Percentiles rank a stretch among this genome's conserved stretches.
Conservation (phyloP, 1,284 basidiomycete species). For the Tylopilus sp. region DNA sequence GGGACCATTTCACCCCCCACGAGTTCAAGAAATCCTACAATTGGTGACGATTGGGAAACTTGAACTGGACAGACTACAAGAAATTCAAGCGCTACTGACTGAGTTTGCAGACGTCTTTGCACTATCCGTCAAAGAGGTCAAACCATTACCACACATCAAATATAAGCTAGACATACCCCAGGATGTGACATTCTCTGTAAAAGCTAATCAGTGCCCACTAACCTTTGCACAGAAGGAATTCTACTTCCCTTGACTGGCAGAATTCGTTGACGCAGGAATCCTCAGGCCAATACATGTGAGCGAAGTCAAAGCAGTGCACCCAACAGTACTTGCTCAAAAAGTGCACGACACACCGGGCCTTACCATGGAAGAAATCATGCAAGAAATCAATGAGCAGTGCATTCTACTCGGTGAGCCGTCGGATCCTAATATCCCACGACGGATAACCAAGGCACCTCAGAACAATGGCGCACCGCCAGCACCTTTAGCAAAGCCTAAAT, state of each 20-base stretch:
- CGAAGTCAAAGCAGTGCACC: neutral
- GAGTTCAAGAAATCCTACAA: too few species aligned
- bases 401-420: neutral
- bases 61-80: too few species aligned
- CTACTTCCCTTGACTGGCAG: neutral
- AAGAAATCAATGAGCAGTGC: neutral
- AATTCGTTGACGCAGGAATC: neutral
- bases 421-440: neutral
- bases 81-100: too few species aligned
- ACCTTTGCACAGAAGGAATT: slow-evolving; percentile 2
- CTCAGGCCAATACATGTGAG: neutral
- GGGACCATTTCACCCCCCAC: too few species aligned
- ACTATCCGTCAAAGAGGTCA: slow-evolving; percentile 5
- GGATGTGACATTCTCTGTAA: neutral
- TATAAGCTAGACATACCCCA: neutral
- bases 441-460: too few species aligned
- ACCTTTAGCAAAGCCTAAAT: neutral
- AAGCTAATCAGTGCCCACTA: neutral
- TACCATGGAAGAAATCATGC: neutral
- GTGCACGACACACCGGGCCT: neutral
- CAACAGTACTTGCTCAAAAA: neutral
- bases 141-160: neutral
- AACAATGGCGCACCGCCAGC: too few species aligned
- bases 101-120: too few species aligned
- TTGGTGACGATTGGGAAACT: too few species aligned